Evolutionary conservation across 345 rosid genomes (phyloP), one percentile per base, ranked within the genome.

Genomic region (Rhodamnia argentea): DNA sequence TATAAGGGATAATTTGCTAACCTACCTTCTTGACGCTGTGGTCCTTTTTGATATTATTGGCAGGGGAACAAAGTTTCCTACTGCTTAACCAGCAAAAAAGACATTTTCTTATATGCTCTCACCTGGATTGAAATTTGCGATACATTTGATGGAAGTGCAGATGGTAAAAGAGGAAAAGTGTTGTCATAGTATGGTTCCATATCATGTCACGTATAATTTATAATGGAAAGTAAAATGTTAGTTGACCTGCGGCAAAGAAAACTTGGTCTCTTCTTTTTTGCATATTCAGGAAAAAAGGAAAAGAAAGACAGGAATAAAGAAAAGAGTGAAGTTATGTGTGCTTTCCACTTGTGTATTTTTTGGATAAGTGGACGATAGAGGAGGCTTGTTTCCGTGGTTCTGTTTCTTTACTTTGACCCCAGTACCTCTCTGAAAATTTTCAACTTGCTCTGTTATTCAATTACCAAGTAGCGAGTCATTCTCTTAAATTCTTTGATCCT

Each of bases 251-350:
- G 10, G 74, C 27, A 27, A 62, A 27, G 22, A 27, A 62, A 62
- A 55, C 40, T 27, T 8, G 26, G 75, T 62, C 75, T 62, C 40
- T 62, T 62, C 16, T 3, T 27, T 27, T 59, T 59, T n/a, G 20
- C 3, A 60, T 14, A 62, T 27, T 8, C 9, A 13, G 70, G 23
- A 4, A 2, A 60, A 1, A 13, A 60, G 2, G 70, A 12, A 58
- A 58, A 58, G 2, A 5, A 58, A 24, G 0, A 5, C 4, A 52
- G 4, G 53, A 52, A 2, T 2, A 12, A 59, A n/a, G 9, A 58
- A 10, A 58, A 26, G 0, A n/a, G n/a, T 1, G n/a, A 59, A 27
- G 18, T n/a, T 1, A 59, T 59, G 2, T 13, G 9, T 60, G 20
- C 37, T 13, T 52, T 52, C 53, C 14, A 29, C 62, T 58, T 24